Conservation (phyloP, 495 filamentous ascomycete species). For the Hypoxylon lenormandii region DNA sequence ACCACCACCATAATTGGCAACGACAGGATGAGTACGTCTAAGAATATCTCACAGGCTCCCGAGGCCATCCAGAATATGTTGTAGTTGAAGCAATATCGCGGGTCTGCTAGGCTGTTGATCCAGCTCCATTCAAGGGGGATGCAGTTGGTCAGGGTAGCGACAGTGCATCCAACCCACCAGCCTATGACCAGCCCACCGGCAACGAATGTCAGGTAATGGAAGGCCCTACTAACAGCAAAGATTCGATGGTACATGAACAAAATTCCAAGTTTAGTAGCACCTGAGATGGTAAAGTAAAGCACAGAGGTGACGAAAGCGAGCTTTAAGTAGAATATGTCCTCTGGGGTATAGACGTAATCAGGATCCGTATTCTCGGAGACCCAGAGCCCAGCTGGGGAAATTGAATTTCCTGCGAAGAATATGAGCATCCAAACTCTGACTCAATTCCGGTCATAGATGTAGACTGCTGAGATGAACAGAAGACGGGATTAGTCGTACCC, state of each 20-base stretch:
- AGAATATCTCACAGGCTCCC: constrained; percentile 5
- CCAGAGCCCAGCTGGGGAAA: no score
- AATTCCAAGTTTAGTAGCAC: no score
- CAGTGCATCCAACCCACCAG: constrained; percentile 35
- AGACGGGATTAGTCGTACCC: no score
- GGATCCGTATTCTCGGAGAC: no score
- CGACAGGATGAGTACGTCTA: constrained; percentile 17
- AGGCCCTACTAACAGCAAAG: not conserved
- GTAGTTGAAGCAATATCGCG: constrained; percentile 21
- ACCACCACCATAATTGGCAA: constrained; percentile 18
- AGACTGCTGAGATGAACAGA: no score
- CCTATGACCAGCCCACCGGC: constrained; percentile 17
- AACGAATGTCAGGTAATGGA: constrained; percentile 25
- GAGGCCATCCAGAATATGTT: constrained; percentile 15
- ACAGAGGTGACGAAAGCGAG: no score
- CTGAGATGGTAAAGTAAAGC: no score
- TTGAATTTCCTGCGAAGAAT: no score
- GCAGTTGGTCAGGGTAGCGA: constrained; percentile 35
- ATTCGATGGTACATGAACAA: constrained; percentile 44
- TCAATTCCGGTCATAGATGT: no score
- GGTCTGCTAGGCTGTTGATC: constrained; percentile 28
- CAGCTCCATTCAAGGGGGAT: constrained; percentile 31
- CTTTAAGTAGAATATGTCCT: no score
- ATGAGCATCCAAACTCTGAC: no score
- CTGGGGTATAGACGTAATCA: no score